Evolutionary conservation across 192 early-diverging fungal genomes (phyloP).

Genomic region (Chytriomyces confervae): DNA sequence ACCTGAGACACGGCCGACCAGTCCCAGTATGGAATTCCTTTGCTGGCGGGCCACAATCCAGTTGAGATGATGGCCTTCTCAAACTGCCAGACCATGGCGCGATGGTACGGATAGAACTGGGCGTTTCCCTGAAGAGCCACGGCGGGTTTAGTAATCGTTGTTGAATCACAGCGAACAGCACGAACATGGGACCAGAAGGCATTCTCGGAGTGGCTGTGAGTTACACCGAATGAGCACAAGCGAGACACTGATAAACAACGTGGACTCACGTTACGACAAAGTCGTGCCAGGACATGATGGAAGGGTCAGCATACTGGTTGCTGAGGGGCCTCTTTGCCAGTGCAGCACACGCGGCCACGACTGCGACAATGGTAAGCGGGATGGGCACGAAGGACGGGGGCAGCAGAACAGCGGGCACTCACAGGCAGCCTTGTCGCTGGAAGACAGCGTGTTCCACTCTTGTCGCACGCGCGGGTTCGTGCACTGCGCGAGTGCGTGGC

Average conservation of each 20-base stretch:
- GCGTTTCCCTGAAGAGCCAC: constrained; percentile 13
- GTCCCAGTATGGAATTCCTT: constrained; percentile 27
- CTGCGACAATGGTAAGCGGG: not conserved
- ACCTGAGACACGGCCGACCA: constrained; percentile 27
- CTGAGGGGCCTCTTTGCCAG: not conserved
- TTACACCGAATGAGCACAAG: not conserved
- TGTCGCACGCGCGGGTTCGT: constrained; percentile 9
- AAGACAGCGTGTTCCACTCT: constrained; percentile 4
- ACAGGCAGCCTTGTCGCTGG: not conserved
- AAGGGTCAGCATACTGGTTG: not conserved
- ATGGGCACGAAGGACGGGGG: not conserved
- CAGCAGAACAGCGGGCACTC: not conserved
- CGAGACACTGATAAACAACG: not conserved
- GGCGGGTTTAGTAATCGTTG: not conserved
- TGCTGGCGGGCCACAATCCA: constrained; percentile 23
- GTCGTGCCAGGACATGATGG: not conserved
- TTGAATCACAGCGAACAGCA: not conserved
- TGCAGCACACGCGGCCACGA: not conserved
- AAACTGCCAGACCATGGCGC: constrained; percentile 24
- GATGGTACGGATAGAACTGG: constrained; percentile 34
- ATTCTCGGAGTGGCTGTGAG: constrained; percentile 12
- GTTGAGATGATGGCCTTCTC: constrained; percentile 19
- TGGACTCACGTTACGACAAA: constrained; percentile 8
- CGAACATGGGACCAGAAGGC: constrained; percentile 11
- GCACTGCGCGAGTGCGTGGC: not conserved